A percentile compares a stretch with the other conserved stretches of the same genome.
These are phyloP conservation scores for Phaeodactylum tricornutum DNA, from an alignment of 108 stramenopile genomes.

Conservation along the genomic window DNA sequence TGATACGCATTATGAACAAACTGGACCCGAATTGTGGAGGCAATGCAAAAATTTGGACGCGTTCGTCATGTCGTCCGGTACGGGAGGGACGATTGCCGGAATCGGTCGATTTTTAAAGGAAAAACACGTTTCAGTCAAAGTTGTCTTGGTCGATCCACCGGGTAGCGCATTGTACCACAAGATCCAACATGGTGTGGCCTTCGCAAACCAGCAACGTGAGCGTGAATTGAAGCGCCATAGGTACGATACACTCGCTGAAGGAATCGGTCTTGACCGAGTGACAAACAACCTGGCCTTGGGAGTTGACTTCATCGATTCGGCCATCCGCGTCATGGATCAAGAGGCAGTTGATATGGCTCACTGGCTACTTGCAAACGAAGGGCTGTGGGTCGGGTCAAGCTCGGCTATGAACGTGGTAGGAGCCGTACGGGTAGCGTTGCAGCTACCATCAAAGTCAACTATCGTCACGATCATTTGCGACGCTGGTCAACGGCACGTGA, in stretches of 20 bases:
- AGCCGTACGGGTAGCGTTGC: constrained; percentile 60
- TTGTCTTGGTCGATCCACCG: constrained; percentile 88
- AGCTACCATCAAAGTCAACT: constrained; percentile 35
- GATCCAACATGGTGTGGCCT: constrained; percentile 87
- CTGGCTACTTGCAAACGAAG: constrained; percentile 78
- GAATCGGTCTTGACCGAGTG: constrained; percentile 92
- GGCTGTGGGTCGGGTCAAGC: constrained; percentile 91
- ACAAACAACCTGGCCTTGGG: constrained; percentile 83
- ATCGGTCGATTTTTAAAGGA: constrained; percentile 73
- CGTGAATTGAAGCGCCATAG: constrained; percentile 71
- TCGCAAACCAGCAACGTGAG: constrained; percentile 79
- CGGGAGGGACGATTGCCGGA: constrained; percentile 92
- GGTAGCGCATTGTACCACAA: constrained; percentile 84
- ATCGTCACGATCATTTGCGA: constrained; percentile 92
- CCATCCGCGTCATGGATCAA: constrained; percentile 71
- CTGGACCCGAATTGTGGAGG: constrained; percentile 85
- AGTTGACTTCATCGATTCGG: constrained; percentile 46
- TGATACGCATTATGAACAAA: constrained; percentile 66
- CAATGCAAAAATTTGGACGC: constrained; percentile 72
- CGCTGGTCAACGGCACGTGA: constrained; percentile 78
- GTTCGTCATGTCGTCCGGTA: constrained; percentile 95
- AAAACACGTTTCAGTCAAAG: constrained; percentile 17
- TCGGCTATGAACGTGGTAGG: constrained; percentile 93
- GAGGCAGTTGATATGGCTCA: constrained; percentile 94
- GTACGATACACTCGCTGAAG: constrained; percentile 94